A percentile compares a stretch with the other conserved stretches of the same genome.
Conservation (phyloP, 2,329 filamentous ascomycete species). For the Rhinocladiella similis region DNA sequence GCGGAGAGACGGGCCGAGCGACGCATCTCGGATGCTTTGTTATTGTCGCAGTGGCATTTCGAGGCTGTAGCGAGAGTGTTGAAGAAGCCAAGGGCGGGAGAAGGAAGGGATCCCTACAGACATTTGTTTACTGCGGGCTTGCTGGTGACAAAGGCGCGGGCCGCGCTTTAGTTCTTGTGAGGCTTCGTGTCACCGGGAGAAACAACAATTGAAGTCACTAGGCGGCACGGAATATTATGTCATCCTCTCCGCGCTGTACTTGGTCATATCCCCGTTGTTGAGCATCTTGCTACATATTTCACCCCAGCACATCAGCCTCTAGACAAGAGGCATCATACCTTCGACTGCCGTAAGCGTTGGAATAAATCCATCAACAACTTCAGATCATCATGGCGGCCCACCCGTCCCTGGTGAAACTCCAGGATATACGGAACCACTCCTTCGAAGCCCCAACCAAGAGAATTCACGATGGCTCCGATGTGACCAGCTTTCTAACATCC, state of each 20-base stretch:
- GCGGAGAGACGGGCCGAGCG: constrained; percentile 1
- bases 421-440: constrained; percentile 40
- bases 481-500: constrained; percentile 75
- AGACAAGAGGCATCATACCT: neutral
- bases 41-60: neutral
- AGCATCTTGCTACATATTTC: neutral
- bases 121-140: neutral
- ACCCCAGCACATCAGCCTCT: neutral
- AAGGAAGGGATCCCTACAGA: too few relatives aligned
- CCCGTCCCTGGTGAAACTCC: constrained; percentile 11
- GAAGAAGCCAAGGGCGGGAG: too few relatives aligned
- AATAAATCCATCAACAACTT: neutral
- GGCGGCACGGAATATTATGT: too few relatives aligned
- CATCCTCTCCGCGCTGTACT: too few relatives aligned
- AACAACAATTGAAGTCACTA: too few relatives aligned
- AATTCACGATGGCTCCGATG: constrained; percentile 83
- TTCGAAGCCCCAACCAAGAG: constrained; percentile 73
- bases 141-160: neutral
- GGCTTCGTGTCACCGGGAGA: too few relatives aligned
- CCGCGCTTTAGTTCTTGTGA: too few relatives aligned
- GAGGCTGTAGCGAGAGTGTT: neutral
- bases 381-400: constrained; percentile 8
- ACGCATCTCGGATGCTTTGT: neutral
- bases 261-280: too few relatives aligned
- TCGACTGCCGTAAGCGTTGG: too few relatives aligned